A percentile compares a stretch with the other conserved stretches of the same genome.
Evolutionary conservation across 2,329 filamentous ascomycete species (phyloP).

Genomic region (Westerdykella sp.): DNA sequence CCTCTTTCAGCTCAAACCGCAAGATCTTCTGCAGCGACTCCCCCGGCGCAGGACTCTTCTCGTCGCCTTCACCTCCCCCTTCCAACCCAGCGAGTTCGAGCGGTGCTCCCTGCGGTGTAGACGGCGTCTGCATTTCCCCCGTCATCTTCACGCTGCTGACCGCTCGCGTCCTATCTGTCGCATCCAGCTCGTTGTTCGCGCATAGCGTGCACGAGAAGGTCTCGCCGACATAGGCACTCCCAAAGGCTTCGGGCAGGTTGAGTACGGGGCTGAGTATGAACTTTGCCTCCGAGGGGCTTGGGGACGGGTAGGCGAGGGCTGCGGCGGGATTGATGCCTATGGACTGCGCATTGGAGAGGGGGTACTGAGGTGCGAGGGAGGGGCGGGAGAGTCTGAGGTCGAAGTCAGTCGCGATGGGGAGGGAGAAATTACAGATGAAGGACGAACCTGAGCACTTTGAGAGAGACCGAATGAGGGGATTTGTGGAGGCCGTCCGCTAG

Average conservation of each 20-base stretch:
- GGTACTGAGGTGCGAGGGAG: slow-evolving; percentile 65
- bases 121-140: slow-evolving; percentile 93
- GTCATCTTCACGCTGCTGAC: slow-evolving; percentile 75
- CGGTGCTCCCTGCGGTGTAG: slow-evolving; percentile 55
- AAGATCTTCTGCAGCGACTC: slow-evolving; percentile 75
- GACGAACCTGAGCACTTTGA: slow-evolving; percentile 78
- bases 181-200: slow-evolving; percentile 75
- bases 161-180: slow-evolving; percentile 36
- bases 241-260: slow-evolving; percentile 84
- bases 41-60: slow-evolving; percentile 47
- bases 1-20: slow-evolving; percentile 82
- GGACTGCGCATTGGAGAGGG: slow-evolving; percentile 51
- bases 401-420: background rate
- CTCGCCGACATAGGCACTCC: slow-evolving; percentile 91
- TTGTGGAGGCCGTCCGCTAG: slow-evolving; percentile 33
- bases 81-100: slow-evolving; percentile 53
- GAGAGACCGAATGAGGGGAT: slow-evolving; percentile 69
- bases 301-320: slow-evolving; percentile 60
- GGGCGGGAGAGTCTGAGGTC: slow-evolving; percentile 68
- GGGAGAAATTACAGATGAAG: background rate
- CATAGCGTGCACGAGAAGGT: slow-evolving; percentile 91
- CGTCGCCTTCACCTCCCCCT: slow-evolving; percentile 13
- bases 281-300: slow-evolving; percentile 42
- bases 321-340: slow-evolving; percentile 54
- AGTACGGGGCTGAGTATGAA: slow-evolving; percentile 59